Percentiles rank a stretch among this genome's conserved stretches.
These are phyloP conservation scores for Botryotinia globosa DNA, from an alignment of 2,329 filamentous ascomycete genomes.

Conservation along the genomic window DNA sequence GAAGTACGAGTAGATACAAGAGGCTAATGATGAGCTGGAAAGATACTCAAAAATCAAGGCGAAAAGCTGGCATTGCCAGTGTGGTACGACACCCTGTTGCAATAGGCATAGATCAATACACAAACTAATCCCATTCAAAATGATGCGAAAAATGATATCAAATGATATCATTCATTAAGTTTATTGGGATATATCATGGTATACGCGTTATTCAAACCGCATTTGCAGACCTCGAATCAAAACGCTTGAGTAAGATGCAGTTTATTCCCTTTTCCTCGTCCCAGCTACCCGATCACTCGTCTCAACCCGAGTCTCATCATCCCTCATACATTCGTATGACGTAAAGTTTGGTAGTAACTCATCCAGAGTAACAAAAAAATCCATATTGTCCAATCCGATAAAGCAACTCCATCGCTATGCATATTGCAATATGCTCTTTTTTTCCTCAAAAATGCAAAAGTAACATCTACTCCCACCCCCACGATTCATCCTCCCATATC, in stretches of 20 bases:
- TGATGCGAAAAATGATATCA: neutral
- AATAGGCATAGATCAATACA: neutral
- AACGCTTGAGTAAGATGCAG: neutral
- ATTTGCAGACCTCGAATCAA: neutral
- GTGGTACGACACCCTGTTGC: neutral
- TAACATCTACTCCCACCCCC: neutral
- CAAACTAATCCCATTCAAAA: neutral
- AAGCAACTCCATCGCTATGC: conserved; percentile 32
- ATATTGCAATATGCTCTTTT: conserved; percentile 3
- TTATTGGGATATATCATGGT: neutral
- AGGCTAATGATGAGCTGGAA: neutral
- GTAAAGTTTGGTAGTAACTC: neutral
- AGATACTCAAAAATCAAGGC: neutral
- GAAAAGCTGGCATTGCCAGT: neutral
- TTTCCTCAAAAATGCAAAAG: neutral
- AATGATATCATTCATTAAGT: conserved; percentile 10
- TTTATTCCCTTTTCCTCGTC: neutral
- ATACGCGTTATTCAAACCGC: neutral
- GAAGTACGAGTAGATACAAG: neutral
- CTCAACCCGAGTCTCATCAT: neutral
- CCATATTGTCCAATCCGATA: neutral
- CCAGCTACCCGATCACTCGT: neutral
- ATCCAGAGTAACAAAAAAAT: neutral
- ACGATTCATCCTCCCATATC: neutral
- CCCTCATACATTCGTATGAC: neutral